These are phyloP conservation scores for Globisporangium viniferum DNA, from an alignment of 352 stramenopile species.

Conservation along the genomic window DNA sequence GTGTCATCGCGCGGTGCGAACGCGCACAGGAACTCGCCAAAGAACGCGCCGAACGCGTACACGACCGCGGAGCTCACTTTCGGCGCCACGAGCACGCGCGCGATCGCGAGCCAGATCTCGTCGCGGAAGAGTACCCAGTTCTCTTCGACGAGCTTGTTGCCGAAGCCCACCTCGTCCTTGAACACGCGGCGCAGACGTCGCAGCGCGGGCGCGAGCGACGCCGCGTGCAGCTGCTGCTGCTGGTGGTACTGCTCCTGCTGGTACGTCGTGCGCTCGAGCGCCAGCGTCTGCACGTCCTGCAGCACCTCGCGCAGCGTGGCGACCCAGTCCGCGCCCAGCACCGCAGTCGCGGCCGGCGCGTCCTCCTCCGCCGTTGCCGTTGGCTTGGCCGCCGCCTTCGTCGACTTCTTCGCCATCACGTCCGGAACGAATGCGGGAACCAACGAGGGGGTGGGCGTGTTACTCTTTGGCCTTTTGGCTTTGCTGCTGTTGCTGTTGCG, in stretches of 20 bases:
- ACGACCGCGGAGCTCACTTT: constrained; percentile 45
- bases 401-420: background rate
- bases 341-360: background rate
- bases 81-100: constrained; percentile 41
- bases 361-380: background rate
- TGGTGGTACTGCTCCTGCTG: constrained; percentile 22
- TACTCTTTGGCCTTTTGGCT: background rate
- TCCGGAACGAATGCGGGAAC: too few species aligned
- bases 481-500: too few species aligned
- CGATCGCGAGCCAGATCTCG: constrained; percentile 54
- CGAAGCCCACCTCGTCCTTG: constrained; percentile 41
- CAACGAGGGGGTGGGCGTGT: background rate
- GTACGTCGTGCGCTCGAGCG: constrained; percentile 47
- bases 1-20: constrained; percentile 11
- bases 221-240: constrained; percentile 7
- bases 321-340: constrained; percentile 49
- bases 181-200: constrained; percentile 50
- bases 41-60: constrained; percentile 46
- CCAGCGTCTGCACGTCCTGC: constrained; percentile 63
- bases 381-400: background rate
- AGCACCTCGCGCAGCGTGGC: constrained; percentile 54
- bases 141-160: constrained; percentile 41
- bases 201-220: constrained; percentile 44
- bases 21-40: constrained; percentile 41
- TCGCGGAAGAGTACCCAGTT: constrained; percentile 58